Conservation (phyloP, 2,329 filamentous ascomycete genomes). For the Colletotrichum sp. region DNA sequence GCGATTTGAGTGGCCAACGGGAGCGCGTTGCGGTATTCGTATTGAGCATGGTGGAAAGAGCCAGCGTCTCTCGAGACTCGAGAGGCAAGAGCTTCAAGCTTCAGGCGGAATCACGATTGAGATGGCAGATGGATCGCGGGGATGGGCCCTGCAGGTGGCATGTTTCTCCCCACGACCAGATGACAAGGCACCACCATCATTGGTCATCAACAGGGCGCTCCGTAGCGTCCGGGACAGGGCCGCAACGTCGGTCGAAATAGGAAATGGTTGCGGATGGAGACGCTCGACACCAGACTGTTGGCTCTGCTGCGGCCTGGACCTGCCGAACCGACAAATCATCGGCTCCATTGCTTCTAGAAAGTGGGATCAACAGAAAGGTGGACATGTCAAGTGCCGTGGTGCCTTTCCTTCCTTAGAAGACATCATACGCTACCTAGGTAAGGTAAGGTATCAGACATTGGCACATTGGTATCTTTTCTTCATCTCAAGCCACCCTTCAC, state of each 20-base stretch:
- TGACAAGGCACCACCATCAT: slow-evolving; percentile 2
- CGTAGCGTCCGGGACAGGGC: slow-evolving; percentile 3
- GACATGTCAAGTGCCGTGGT: not conserved
- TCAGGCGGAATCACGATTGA: not conserved
- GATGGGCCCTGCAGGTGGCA: not conserved
- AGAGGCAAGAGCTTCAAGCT: not conserved
- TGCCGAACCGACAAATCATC: not conserved
- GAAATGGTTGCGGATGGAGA: slow-evolving; percentile 13
- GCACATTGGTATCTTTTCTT: not conserved
- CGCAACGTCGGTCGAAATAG: slow-evolving; percentile 14
- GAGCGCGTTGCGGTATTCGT: not conserved
- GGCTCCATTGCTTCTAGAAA: not conserved
- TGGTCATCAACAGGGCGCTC: not conserved
- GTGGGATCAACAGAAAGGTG: not conserved
- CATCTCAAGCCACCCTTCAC: not conserved
- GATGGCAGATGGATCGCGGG: slow-evolving; percentile 7
- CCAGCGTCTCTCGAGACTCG: not conserved
- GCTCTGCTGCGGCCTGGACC: not conserved
- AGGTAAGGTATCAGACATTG: no score
- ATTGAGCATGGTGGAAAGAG: not conserved
- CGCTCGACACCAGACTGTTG: not conserved
- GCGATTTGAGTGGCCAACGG: not conserved
- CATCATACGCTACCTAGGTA: no score
- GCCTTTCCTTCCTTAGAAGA: not conserved
- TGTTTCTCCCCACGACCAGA: not conserved